phyloP scores from a whole-genome alignment of 768 basidiomycete genomes.

The Pleurotus platypus region DNA sequence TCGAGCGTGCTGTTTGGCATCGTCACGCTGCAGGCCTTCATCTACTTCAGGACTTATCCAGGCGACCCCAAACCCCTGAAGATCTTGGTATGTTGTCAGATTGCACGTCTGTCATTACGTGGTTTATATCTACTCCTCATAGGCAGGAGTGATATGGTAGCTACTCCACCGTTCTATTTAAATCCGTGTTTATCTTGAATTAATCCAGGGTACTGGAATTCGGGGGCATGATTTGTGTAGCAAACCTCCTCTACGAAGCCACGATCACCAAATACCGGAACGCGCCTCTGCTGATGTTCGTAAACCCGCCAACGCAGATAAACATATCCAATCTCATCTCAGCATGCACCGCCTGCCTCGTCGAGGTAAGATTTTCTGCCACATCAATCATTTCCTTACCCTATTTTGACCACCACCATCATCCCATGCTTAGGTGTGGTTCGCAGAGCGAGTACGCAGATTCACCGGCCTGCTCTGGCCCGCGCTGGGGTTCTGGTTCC shows the following conservation, averaged over 20 bases:
- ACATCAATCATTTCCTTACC: neutral
- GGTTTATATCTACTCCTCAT: neutral
- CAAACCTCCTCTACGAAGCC: slow-evolving; percentile 24
- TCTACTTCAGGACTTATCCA: slow-evolving; percentile 11
- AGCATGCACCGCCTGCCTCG: slow-evolving; percentile 1
- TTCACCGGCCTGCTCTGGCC: slow-evolving; percentile 24
- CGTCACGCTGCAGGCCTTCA: neutral
- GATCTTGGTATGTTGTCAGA: slow-evolving; percentile 13
- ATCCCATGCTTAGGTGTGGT: slow-evolving; percentile 17
- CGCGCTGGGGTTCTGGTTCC: slow-evolving; percentile 20
- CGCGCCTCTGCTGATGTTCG: slow-evolving; percentile 12
- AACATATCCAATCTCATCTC: neutral
- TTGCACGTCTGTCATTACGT: neutral
- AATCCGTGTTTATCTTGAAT: neutral
- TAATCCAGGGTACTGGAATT: slow-evolving; percentile 22
- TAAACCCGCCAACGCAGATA: neutral
- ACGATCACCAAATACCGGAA: slow-evolving; percentile 23
- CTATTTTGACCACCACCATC: no score
- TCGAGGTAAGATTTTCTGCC: neutral
- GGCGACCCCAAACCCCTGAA: slow-evolving; percentile 20
- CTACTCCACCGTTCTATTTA: neutral
- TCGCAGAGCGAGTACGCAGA: slow-evolving; percentile 24
- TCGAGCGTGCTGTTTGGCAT: slow-evolving; percentile 4
- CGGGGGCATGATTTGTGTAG: slow-evolving; percentile 23
- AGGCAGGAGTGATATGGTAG: slow-evolving; percentile 10